Evolutionary conservation across 2,329 filamentous ascomycete genomes (phyloP), one percentile per base, ranked within the genome.

Genomic region (Epichloe elymi): DNA sequence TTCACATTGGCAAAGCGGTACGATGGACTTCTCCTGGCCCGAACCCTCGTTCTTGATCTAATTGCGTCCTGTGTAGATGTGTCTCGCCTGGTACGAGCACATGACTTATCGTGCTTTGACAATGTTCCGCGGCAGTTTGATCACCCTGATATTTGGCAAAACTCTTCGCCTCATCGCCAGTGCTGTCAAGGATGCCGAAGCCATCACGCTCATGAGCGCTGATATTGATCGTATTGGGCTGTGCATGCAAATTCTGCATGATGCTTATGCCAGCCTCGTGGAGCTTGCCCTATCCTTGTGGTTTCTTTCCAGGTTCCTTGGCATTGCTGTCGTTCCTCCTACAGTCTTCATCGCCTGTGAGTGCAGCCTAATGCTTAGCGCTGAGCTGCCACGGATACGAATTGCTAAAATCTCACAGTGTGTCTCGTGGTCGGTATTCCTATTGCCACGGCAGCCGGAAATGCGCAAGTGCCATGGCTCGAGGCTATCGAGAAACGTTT

Each of bases 121-220:
- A 1, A 58, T 67, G 55, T 57, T 64, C 42, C 64, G 67, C 6
- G 66, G 60, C 3, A 63, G 61, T 5, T 54, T 70, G 8, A 54
- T 67, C 10, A 69, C 71, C 0, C 66, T 77, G 55, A 70, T 80
- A 15, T 79, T 74, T 56, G 64, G 67, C 35, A 72, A 73, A 54
- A 72, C 71, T 0, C 56, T 71, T 2, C 56, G 60, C 3, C 42
- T 51, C 10, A 20, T 10, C 10, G 14, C 59, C 2, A 58, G 57
- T 5, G 53, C 57, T 3, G 56, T 61, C 12, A 61, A 65, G 11
- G 64, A 67, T 35, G 59, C 62, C 0, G 63, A 63, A 10, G 63
- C 70, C 1, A 53, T 69, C 17, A 73, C 69, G 1, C 57, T 73
- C 14, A 73, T 74, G 67, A 70, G 65, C 42, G 67, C 69, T 5